These are phyloP conservation scores for Bullera alba DNA, from an alignment of 768 basidiomycete species.

Conservation along the genomic window DNA sequence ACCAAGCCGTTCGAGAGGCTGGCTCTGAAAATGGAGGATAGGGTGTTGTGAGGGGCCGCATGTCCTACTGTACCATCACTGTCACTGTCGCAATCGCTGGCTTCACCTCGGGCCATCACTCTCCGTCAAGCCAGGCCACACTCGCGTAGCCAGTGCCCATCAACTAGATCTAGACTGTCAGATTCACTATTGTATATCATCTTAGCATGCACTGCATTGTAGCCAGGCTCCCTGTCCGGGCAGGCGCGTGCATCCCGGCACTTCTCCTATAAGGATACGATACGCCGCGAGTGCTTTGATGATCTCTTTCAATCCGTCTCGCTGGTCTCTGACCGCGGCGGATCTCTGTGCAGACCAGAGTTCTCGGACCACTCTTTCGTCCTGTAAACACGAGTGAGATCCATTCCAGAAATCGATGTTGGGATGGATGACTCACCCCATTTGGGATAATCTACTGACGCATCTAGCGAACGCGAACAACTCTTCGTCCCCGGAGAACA, in stretches of 20 bases:
- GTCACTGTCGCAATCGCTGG: too few species aligned
- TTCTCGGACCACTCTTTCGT: constrained; percentile 73
- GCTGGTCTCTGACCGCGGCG: background rate
- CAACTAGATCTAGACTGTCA: too few species aligned
- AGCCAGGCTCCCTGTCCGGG: too few species aligned
- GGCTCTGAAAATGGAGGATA: background rate
- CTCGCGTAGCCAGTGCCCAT: too few species aligned
- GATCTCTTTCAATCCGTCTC: background rate
- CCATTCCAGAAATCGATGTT: background rate
- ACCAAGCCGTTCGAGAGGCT: constrained; percentile 35
- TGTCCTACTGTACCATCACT: too few species aligned
- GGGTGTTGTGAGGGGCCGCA: background rate
- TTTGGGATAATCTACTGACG: constrained; percentile 45
- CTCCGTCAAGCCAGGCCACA: too few species aligned
- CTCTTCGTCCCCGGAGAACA: constrained; percentile 96
- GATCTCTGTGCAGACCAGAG: constrained; percentile 8
- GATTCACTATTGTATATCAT: too few species aligned
- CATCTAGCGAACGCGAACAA: constrained; percentile 94
- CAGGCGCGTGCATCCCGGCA: too few species aligned
- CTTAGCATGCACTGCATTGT: too few species aligned
- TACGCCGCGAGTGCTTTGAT: too few species aligned
- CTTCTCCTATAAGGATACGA: too few species aligned
- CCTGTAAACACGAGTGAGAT: constrained; percentile 61
- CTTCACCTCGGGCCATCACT: too few species aligned
- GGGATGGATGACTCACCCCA: constrained; percentile 34